Conservation (phyloP, 371 early-diverging fungal genomes). For the Batkoa obscura region DNA sequence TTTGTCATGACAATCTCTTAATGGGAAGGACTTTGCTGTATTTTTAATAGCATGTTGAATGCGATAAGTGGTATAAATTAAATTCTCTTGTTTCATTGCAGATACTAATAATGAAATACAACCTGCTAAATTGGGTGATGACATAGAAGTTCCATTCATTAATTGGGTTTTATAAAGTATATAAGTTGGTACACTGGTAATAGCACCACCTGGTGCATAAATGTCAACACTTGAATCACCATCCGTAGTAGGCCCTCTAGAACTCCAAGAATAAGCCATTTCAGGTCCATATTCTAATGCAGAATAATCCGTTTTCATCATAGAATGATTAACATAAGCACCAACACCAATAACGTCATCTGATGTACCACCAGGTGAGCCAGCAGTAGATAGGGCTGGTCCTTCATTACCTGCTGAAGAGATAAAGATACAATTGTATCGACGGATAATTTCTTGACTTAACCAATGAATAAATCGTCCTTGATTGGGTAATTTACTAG, state of each 20-base stretch:
- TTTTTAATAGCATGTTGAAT: conserved; percentile 57
- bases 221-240: conserved; percentile 68
- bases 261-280: conserved; percentile 73
- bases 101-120: conserved; percentile 66
- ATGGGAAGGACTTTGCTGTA: conserved; percentile 36
- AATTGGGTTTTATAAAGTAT: conserved; percentile 48
- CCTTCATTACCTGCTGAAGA: conserved; percentile 85
- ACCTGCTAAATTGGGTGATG: conserved; percentile 76
- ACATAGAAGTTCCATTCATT: conserved; percentile 89
- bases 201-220: conserved; percentile 85
- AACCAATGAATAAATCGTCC: conserved; percentile 69
- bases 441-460: conserved; percentile 60
- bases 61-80: conserved; percentile 58
- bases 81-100: conserved; percentile 42
- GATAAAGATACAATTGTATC: conserved; percentile 67
- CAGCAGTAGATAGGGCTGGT: conserved; percentile 67
- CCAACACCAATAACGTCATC: conserved; percentile 71
- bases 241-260: conserved; percentile 73
- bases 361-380: conserved; percentile 71
- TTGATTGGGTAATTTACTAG: conserved; percentile 36
- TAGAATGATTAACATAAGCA: conserved; percentile 68
- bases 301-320: conserved; percentile 78
- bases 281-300: conserved; percentile 54
- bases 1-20: conserved; percentile 23
- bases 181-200: conserved; percentile 82